Conservation (phyloP, 1,284 basidiomycete genomes). For the Malassezia yamatoensis region DNA sequence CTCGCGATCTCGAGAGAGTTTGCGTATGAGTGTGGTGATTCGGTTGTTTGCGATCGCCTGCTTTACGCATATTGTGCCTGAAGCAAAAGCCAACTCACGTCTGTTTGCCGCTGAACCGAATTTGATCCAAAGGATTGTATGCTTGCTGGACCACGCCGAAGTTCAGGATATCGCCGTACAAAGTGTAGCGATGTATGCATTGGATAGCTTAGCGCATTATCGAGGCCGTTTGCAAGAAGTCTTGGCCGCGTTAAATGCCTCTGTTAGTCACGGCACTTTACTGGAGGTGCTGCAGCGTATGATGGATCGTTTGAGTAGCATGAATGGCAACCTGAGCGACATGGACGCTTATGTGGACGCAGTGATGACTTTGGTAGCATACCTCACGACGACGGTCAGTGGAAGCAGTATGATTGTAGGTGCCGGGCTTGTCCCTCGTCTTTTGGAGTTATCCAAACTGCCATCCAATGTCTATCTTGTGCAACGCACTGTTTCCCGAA, state of each 20-base stretch:
- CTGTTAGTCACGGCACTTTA: constrained; percentile 81
- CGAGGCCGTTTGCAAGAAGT: constrained; percentile 74
- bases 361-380: constrained; percentile 74
- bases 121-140: constrained; percentile 50
- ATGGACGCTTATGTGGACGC: constrained; percentile 39
- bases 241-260: constrained; percentile 79
- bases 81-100: constrained; percentile 65
- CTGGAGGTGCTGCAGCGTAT: constrained; percentile 31
- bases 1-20: constrained; percentile 57
- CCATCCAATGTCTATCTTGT: constrained; percentile 32
- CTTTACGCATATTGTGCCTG: constrained; percentile 52
- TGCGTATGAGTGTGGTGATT: constrained; percentile 70
- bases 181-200: constrained; percentile 70
- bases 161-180: constrained; percentile 50
- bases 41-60: constrained; percentile 80
- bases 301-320: not conserved
- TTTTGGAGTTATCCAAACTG: constrained; percentile 49
- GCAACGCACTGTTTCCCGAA: constrained; percentile 49
- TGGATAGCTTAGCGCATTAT: constrained; percentile 82
- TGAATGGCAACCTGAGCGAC: constrained; percentile 7
- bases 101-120: constrained; percentile 93
- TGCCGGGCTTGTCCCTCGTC: constrained; percentile 82
- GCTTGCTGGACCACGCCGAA: constrained; percentile 26
- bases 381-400: constrained; percentile 69
- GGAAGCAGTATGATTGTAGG: constrained; percentile 88